Conservation (phyloP, 345 rosid genomes). For the Populus deltoides region DNA sequence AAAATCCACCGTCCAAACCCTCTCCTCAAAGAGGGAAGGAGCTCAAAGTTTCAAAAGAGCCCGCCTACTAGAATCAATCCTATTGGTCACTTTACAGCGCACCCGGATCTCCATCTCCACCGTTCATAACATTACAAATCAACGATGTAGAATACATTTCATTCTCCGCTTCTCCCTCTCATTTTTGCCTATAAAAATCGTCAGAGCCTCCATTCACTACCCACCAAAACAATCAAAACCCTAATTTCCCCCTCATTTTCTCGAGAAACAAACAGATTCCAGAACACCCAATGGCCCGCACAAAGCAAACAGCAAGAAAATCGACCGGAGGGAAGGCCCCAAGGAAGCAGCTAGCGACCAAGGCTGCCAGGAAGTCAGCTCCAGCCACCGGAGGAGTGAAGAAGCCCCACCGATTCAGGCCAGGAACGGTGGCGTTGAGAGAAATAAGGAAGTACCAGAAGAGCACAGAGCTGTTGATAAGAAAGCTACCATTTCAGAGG, state of each 20-base stretch:
- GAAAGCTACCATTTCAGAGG: constrained; percentile 25
- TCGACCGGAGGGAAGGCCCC: constrained; percentile 28
- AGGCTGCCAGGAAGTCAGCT: constrained; percentile 23
- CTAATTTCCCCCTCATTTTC: not conserved
- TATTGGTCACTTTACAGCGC: not conserved
- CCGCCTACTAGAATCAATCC: not conserved
- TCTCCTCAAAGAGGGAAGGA: not conserved
- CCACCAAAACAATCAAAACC: not conserved
- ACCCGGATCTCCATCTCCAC: constrained; percentile 27
- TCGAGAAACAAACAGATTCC: not conserved
- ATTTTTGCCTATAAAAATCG: not conserved
- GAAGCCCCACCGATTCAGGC: constrained; percentile 31
- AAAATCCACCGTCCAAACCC: not conserved
- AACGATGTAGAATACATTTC: not conserved
- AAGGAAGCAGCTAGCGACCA: constrained; percentile 25
- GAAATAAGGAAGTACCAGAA: constrained; percentile 30
- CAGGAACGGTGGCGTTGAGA: constrained; percentile 23
- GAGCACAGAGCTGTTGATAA: constrained; percentile 24
- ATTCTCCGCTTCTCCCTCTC: not conserved
- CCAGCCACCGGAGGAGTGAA: constrained; percentile 31
- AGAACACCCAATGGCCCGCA: constrained; percentile 18
- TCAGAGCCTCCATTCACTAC: not conserved
- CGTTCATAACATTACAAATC: constrained; percentile 4
- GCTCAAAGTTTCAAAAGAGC: not conserved
- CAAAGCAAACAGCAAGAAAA: constrained; percentile 29